Evolutionary conservation across 1,139 yeast genomes (phyloP).

Genomic region (Sugiyamaella pinicola): DNA sequence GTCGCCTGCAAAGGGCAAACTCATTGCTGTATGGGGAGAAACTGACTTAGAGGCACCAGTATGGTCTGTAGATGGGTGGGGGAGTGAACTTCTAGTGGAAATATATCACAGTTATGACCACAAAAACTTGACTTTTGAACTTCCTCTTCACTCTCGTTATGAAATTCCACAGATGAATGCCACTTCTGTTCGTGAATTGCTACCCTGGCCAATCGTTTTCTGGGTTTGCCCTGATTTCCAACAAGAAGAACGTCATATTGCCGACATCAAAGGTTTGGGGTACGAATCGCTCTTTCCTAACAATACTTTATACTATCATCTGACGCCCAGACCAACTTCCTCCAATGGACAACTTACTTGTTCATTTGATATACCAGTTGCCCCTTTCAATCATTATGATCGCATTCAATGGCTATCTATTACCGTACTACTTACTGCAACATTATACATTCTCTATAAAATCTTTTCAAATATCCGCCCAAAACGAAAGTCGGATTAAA

Average conservation of each 20-base stretch:
- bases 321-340: constrained; percentile 8
- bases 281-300: constrained; percentile 51
- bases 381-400: constrained; percentile 37
- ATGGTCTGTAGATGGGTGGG: constrained; percentile 51
- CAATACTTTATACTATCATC: constrained; percentile 48
- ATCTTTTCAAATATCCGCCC: constrained; percentile 27
- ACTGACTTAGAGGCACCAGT: constrained; percentile 51
- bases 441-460: constrained; percentile 42
- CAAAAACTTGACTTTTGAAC: constrained; percentile 37
- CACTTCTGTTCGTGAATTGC: constrained; percentile 29
- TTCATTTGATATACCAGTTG: constrained; percentile 48
- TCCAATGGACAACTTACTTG: constrained; percentile 35
- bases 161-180: constrained; percentile 43
- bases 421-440: constrained; percentile 39
- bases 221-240: constrained; percentile 51
- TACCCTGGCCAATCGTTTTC: constrained; percentile 49
- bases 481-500: constrained; percentile 7
- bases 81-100: constrained; percentile 48
- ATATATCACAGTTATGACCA: constrained; percentile 33
- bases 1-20: constrained; percentile 40
- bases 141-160: constrained; percentile 55
- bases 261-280: constrained; percentile 45
- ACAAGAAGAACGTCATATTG: constrained; percentile 31
- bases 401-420: constrained; percentile 42
- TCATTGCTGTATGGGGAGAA: constrained; percentile 49